These are phyloP conservation scores for Martiniozyma abietophila DNA, from an alignment of 805 yeast species.

Conservation along the genomic window DNA sequence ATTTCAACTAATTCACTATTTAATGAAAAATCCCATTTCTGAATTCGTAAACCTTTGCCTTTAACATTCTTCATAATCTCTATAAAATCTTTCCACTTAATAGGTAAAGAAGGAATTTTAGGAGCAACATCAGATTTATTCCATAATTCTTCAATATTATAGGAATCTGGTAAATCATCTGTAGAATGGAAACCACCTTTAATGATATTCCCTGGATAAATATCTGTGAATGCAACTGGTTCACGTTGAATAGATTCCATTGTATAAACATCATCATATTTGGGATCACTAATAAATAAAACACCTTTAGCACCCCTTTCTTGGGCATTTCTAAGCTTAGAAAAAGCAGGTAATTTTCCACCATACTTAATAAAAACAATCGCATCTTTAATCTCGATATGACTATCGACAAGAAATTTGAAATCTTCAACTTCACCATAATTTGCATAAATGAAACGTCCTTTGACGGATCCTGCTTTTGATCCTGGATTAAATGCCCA, in stretches of 20 bases:
- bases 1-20: slow-evolving; percentile 24
- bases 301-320: slow-evolving; percentile 52
- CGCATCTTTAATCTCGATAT: slow-evolving; percentile 35
- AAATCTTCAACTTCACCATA: slow-evolving; percentile 56
- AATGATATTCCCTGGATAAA: slow-evolving; percentile 67
- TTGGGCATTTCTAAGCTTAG: slow-evolving; percentile 48
- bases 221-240: slow-evolving; percentile 47
- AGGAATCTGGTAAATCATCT: slow-evolving; percentile 26
- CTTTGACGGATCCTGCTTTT: slow-evolving; percentile 44
- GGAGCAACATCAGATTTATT: slow-evolving; percentile 47
- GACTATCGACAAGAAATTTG: slow-evolving; percentile 26
- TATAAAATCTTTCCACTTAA: slow-evolving; percentile 64
- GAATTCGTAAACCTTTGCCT: slow-evolving; percentile 30
- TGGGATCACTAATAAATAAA: slow-evolving; percentile 49
- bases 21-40: slow-evolving; percentile 28
- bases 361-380: slow-evolving; percentile 58
- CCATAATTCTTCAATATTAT: slow-evolving; percentile 32
- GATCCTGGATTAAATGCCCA: slow-evolving; percentile 65
- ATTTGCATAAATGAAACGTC: slow-evolving; percentile 52
- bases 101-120: slow-evolving; percentile 65
- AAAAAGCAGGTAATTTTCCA: slow-evolving; percentile 35
- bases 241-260: slow-evolving; percentile 42
- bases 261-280: slow-evolving; percentile 20
- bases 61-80: slow-evolving; percentile 30
- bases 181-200: slow-evolving; percentile 62